Base-by-base conservation (phyloP, 805 yeast species). In the Candida nonsorbophila region DNA sequence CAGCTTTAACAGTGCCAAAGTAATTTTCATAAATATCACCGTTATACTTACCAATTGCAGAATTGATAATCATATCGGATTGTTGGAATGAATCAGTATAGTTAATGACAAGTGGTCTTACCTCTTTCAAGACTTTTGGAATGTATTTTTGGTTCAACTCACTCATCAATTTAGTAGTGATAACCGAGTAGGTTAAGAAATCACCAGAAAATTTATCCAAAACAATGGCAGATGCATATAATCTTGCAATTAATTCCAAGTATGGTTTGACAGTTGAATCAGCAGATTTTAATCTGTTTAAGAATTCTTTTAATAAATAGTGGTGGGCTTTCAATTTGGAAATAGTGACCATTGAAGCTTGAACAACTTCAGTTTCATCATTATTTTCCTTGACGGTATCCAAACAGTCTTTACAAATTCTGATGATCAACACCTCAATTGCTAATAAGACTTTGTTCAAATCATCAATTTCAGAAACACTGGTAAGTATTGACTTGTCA, bases 11-110 rank as follows among this genome's bases (percentile, higher is more conserved):
- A 12, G 44, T 45, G 10, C 39, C 38, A 47, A 61, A 60, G 48
- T 62, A 63, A 50, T 64, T 63, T 42, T 62, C 63, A 41, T 64
- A 64, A 33, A 64, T 51, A 45, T 64, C 55, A 38, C 71, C 71
- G 37, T 64, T 55, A 47, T 55, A 64, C 35, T 51, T 51, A 28
- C 67, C 71, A 29, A 65, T 52, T 18, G 62, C 55, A 5, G 71
- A 55, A 49, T 62, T 61, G 31, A 64, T 47, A 41, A 64, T 34
- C 61, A 54, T 60, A 42, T 65, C 71, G 6, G 69, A 47, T 47
- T 51, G 53, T 51, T 58, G 61, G 62, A 65, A 64, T 12, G 69
- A 49, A 41, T 65, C 71, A 18, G 67, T 63, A 36, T 56, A 59
- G 7, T 63, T 56, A 33, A 65, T 49, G 25, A 50, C 61, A 35